Conservation (phyloP, 352 stramenopile genomes). For the Blastocystis sp. region DNA sequence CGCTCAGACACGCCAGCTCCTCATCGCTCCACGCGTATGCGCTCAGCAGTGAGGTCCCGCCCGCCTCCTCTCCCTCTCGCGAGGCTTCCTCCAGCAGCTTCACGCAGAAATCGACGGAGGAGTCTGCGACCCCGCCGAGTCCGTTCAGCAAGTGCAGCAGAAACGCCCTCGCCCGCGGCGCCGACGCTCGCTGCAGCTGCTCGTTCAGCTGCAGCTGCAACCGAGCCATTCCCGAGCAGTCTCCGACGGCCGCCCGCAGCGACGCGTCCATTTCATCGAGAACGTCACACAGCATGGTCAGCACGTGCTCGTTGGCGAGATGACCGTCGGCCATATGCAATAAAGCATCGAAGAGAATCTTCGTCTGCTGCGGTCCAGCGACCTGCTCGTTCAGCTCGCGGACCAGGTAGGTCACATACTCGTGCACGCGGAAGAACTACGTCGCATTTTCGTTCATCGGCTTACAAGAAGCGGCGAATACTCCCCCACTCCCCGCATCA, state of each 20-base stretch:
- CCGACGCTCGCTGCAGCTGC: not conserved
- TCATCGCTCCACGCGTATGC: not conserved
- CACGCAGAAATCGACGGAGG: not conserved
- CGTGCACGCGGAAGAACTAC: not conserved
- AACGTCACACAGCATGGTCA: not conserved
- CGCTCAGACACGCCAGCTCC: not conserved
- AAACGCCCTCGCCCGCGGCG: not conserved
- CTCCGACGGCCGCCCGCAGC: not conserved
- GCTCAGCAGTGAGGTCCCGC: not conserved
- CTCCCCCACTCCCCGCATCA: not conserved
- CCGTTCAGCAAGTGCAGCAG: not conserved
- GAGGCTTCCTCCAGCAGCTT: not conserved
- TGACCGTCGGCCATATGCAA: not conserved
- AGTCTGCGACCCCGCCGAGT: not conserved
- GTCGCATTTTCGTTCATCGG: not conserved
- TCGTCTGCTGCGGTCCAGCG: not conserved
- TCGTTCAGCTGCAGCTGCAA: not conserved
- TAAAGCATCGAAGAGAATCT: not conserved
- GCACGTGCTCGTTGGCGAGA: not conserved
- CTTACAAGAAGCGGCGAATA: not conserved
- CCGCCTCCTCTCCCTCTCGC: not conserved
- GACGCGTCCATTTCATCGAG: slow-evolving; percentile 16
- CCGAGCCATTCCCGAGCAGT: not conserved
- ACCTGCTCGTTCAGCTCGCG: not conserved
- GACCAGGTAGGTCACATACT: not conserved